phyloP scores from a whole-genome alignment of 306 rosid genomes.

The Carpinus fangiana region DNA sequence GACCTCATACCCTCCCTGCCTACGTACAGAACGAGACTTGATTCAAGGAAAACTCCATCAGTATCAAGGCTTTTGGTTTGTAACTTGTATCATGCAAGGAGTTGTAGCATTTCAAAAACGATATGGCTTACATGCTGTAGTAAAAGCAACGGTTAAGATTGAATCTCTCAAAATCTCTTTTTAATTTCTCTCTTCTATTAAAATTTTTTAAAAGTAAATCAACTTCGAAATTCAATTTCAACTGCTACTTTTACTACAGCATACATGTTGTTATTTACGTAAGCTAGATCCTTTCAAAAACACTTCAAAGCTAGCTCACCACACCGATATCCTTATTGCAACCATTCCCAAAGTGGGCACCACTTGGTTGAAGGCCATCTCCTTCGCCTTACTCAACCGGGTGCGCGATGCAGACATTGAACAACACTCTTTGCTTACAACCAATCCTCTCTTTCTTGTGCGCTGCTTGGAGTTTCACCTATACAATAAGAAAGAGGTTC shows the following conservation, averaged over 20 bases:
- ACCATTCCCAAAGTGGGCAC: slow-evolving; percentile 42
- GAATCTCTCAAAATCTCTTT: too few relatives aligned
- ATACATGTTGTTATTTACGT: too few relatives aligned
- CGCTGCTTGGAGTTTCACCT: slow-evolving; percentile 34
- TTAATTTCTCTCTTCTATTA: too few relatives aligned
- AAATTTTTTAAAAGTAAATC: too few relatives aligned
- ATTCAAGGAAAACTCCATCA: slow-evolving; percentile 6
- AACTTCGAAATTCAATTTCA: too few relatives aligned
- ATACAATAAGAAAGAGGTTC: not conserved
- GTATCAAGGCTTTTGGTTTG: slow-evolving; percentile 43
- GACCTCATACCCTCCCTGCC: slow-evolving; percentile 32
- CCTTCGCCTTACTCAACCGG: slow-evolving; percentile 2
- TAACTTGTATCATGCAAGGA: slow-evolving; percentile 28
- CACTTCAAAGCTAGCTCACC: too few relatives aligned
- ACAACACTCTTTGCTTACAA: slow-evolving; percentile 31
- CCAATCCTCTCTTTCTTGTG: slow-evolving; percentile 35
- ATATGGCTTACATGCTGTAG: too few relatives aligned
- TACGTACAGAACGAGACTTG: slow-evolving; percentile 7
- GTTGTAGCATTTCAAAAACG: slow-evolving; percentile 23
- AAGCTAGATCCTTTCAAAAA: too few relatives aligned
- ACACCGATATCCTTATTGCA: slow-evolving; percentile 37
- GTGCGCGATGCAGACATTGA: not conserved
- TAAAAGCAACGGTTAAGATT: too few relatives aligned
- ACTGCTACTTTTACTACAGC: too few relatives aligned
- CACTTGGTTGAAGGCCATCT: slow-evolving; percentile 47